phyloP scores from a whole-genome alignment of 2,329 filamentous ascomycete species.

The Raffaelea albimanens region DNA sequence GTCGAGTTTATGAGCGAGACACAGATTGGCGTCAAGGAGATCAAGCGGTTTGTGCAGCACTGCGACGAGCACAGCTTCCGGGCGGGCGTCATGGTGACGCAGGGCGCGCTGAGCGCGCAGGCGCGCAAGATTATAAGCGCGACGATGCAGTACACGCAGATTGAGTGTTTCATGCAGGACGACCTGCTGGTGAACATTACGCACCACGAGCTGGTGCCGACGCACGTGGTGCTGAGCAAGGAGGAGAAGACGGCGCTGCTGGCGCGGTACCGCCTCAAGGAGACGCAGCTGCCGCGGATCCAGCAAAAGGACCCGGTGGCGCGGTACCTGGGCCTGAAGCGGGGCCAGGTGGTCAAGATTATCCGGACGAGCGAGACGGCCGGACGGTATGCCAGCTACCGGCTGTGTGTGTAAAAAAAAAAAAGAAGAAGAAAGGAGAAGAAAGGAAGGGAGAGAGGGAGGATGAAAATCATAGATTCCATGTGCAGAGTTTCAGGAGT shows the following conservation, averaged over 20 bases:
- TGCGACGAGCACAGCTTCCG: slow-evolving; percentile 73
- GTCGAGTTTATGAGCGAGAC: slow-evolving; percentile 79
- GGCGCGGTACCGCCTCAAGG: slow-evolving; percentile 87
- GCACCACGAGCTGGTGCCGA: slow-evolving; percentile 91
- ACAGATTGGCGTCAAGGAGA: slow-evolving; percentile 80
- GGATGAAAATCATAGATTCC: too few species aligned
- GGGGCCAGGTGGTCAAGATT: slow-evolving; percentile 96
- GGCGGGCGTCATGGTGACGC: slow-evolving; percentile 84
- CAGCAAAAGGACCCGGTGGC: slow-evolving; percentile 87
- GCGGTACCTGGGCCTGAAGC: slow-evolving; percentile 78
- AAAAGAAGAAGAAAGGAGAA: not conserved
- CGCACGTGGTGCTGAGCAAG: slow-evolving; percentile 79
- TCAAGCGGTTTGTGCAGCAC: slow-evolving; percentile 80
- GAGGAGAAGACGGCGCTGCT: slow-evolving; percentile 84
- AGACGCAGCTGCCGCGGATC: slow-evolving; percentile 91
- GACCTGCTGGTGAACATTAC: slow-evolving; percentile 97
- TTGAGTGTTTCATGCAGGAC: slow-evolving; percentile 93
- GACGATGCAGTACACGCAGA: slow-evolving; percentile 64
- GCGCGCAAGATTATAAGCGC: slow-evolving; percentile 79
- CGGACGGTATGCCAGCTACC: slow-evolving; percentile 91
- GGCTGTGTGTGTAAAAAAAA: slow-evolving; percentile 48
- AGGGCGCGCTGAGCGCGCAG: slow-evolving; percentile 71
- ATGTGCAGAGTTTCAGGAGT: too few species aligned
- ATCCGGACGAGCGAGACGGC: slow-evolving; percentile 93
- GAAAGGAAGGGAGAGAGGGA: not conserved